Conservation (phyloP, 2,329 filamentous ascomycete species). For the Alternaria conjuncta region DNA sequence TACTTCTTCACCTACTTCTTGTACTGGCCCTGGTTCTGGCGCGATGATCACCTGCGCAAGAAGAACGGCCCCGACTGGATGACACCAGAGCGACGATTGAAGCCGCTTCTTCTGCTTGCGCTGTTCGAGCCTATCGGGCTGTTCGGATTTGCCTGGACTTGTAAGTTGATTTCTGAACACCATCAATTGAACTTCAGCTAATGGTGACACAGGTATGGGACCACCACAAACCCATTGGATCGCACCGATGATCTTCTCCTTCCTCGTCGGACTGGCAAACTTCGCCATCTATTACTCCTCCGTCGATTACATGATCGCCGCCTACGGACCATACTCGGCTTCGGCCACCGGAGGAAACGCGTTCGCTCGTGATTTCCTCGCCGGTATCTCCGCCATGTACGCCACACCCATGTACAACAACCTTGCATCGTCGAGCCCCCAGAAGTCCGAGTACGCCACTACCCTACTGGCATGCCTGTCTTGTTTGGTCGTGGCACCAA, state of each 20-base stretch:
- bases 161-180: constrained; percentile 25
- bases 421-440: constrained; percentile 45
- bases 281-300: constrained; percentile 77
- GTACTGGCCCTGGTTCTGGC: constrained; percentile 59
- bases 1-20: constrained; percentile 68
- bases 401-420: constrained; percentile 63
- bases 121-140: constrained; percentile 70
- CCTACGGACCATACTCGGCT: constrained; percentile 74
- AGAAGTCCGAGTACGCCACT: constrained; percentile 55
- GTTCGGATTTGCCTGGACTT: constrained; percentile 73
- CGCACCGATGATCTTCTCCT: constrained; percentile 68
- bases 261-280: constrained; percentile 72
- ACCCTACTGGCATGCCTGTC: constrained; percentile 61
- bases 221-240: constrained; percentile 70
- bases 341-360: constrained; percentile 79
- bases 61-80: constrained; percentile 54
- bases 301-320: constrained; percentile 78
- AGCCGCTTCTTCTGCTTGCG: constrained; percentile 66
- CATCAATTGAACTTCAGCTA: background rate
- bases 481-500: constrained; percentile 46
- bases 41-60: constrained; percentile 49
- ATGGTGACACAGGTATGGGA: constrained; percentile 50
- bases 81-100: constrained; percentile 67
- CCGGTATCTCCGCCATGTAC: constrained; percentile 72
- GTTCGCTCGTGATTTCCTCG: constrained; percentile 74